Percentiles rank a stretch among this genome's conserved stretches.
phyloP scores from a whole-genome alignment of 768 basidiomycete genomes.

The Pisolithus orientalis region DNA sequence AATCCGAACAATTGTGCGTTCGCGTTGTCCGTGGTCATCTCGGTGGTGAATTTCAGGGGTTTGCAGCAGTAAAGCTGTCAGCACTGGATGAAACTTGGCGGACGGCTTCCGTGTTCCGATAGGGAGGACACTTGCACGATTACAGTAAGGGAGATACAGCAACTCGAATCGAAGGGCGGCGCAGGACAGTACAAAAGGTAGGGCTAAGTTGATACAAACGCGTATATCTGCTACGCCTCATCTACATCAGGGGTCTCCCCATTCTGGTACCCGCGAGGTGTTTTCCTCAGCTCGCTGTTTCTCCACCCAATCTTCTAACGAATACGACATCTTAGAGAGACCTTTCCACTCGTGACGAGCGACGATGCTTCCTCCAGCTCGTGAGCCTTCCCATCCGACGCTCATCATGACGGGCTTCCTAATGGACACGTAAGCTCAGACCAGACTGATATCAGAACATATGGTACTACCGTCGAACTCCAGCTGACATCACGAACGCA shows the following conservation, averaged over 20 bases:
- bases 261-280: conserved; percentile 13
- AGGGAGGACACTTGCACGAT: too few relatives aligned
- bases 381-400: conserved; percentile 74
- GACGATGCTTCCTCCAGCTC: conserved; percentile 60
- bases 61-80: background rate
- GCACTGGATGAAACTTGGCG: background rate
- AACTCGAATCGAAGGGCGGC: too few relatives aligned
- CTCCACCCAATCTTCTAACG: conserved; percentile 72
- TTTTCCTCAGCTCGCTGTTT: conserved; percentile 35
- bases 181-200: too few relatives aligned
- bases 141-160: too few relatives aligned
- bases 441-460: background rate
- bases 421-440: conserved; percentile 3
- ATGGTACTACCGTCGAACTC: conserved; percentile 66
- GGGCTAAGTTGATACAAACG: too few relatives aligned
- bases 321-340: conserved; percentile 59
- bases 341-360: conserved; percentile 98
- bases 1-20: conserved; percentile 27
- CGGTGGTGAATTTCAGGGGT: background rate
- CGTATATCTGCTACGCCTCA: too few relatives aligned
- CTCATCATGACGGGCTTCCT: conserved; percentile 93
- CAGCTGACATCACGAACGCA: conserved; percentile 95
- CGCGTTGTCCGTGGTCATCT: conserved; percentile 12
- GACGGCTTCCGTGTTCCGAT: too few relatives aligned
- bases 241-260: too few relatives aligned